Percentiles rank a stretch among this genome's conserved stretches.
phyloP scores from a whole-genome alignment of 441 rosid genomes.

The Capsella rubella region DNA sequence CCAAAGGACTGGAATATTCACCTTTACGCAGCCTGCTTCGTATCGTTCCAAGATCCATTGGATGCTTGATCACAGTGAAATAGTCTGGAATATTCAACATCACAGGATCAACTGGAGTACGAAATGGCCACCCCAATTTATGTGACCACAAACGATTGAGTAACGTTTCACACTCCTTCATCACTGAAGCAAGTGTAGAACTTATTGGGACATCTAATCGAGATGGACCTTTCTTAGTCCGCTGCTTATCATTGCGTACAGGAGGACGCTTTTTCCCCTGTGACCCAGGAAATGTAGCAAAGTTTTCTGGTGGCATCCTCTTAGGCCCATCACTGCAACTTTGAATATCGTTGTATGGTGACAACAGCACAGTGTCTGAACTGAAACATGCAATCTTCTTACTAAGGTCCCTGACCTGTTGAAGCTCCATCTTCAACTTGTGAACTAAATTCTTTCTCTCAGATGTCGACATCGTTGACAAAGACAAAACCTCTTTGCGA shows the following conservation, averaged over 20 bases:
- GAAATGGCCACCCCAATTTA: slow-evolving; percentile 72
- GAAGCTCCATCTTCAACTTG: slow-evolving; percentile 75
- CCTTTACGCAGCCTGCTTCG: slow-evolving; percentile 61
- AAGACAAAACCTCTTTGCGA: slow-evolving; percentile 62
- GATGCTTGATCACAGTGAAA: slow-evolving; percentile 74
- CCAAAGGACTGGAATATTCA: slow-evolving; percentile 66
- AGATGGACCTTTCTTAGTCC: slow-evolving; percentile 51
- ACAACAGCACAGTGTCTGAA: slow-evolving; percentile 49
- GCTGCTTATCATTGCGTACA: slow-evolving; percentile 59
- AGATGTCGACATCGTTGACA: slow-evolving; percentile 66
- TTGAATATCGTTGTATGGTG: slow-evolving; percentile 64
- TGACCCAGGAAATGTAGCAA: slow-evolving; percentile 47
- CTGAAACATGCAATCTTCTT: slow-evolving; percentile 56
- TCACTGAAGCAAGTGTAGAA: slow-evolving; percentile 46
- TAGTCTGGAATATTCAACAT: slow-evolving; percentile 90
- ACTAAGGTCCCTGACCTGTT: slow-evolving; percentile 68
- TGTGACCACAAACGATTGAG: slow-evolving; percentile 69
- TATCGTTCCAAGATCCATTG: slow-evolving; percentile 95
- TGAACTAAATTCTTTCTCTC: slow-evolving; percentile 66
- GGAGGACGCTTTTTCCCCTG: slow-evolving; percentile 61
- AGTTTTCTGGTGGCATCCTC: slow-evolving; percentile 52
- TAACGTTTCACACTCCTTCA: slow-evolving; percentile 79
- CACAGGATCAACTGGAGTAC: slow-evolving; percentile 78
- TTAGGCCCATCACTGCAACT: slow-evolving; percentile 78
- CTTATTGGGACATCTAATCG: slow-evolving; percentile 44